These are phyloP conservation scores for Pseudogymnoascus sp. DNA, from an alignment of 2,329 filamentous ascomycete genomes.

Conservation along the genomic window DNA sequence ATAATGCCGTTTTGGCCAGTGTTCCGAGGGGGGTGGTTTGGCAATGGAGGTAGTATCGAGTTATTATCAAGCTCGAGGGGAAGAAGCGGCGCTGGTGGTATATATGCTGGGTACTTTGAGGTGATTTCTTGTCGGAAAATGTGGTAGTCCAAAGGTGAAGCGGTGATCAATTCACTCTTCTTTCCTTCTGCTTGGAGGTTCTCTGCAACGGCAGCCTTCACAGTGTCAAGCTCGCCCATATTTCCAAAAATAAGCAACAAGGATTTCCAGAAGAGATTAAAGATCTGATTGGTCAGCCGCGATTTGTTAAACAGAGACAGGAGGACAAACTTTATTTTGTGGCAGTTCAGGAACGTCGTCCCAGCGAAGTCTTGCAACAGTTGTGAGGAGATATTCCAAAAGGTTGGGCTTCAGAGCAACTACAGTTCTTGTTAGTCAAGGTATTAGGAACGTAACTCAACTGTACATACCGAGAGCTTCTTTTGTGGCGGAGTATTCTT, in stretches of 20 bases:
- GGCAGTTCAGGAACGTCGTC: slow-evolving; percentile 56
- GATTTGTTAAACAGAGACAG: not conserved
- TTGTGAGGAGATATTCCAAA: slow-evolving; percentile 62
- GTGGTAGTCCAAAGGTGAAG: slow-evolving; percentile 92
- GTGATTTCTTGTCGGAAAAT: slow-evolving; percentile 93
- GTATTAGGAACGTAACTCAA: not conserved
- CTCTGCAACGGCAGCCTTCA: slow-evolving; percentile 66
- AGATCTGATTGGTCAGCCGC: slow-evolving; percentile 43
- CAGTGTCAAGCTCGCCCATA: slow-evolving; percentile 58
- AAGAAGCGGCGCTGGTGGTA: slow-evolving; percentile 74
- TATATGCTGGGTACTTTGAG: slow-evolving; percentile 95
- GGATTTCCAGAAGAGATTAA: slow-evolving; percentile 86
- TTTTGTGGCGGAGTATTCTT: slow-evolving; percentile 32
- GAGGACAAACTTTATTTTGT: slow-evolving; percentile 51
- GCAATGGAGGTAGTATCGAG: slow-evolving; percentile 77
- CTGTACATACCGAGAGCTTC: not conserved
- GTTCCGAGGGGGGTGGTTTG: slow-evolving; percentile 59
- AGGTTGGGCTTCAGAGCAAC: slow-evolving; percentile 57
- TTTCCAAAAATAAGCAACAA: slow-evolving; percentile 81
- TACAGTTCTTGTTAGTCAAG: slow-evolving; percentile 17
- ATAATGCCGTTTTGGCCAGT: slow-evolving; percentile 55
- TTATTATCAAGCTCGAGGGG: slow-evolving; percentile 86
- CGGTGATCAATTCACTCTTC: slow-evolving; percentile 69
- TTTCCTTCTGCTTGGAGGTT: slow-evolving; percentile 49
- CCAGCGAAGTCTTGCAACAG: slow-evolving; percentile 62